phyloP scores from a whole-genome alignment of 2,329 filamentous ascomycete genomes.

The Aureobasidium sp. region DNA sequence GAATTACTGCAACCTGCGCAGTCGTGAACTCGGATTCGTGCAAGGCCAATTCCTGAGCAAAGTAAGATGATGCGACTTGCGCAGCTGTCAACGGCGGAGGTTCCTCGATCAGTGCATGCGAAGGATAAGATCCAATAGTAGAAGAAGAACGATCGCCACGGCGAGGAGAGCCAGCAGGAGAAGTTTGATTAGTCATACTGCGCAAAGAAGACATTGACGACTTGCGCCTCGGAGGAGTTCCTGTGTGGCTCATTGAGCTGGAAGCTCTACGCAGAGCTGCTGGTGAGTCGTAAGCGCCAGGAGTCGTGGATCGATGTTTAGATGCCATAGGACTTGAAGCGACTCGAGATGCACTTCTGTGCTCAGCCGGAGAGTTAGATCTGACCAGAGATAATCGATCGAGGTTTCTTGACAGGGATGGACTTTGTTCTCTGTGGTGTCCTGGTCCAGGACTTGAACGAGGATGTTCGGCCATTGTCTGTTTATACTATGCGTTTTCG shows the following conservation, averaged over 20 bases:
- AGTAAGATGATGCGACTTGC: constrained; percentile 47
- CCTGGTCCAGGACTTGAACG: constrained; percentile 5
- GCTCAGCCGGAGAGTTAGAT: background rate
- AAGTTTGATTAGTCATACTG: constrained; percentile 1
- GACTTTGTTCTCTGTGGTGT: constrained; percentile 5
- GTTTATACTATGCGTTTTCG: background rate
- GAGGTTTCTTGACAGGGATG: constrained; percentile 7
- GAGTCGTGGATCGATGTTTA: background rate
- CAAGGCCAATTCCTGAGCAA: constrained; percentile 7
- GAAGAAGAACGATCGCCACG: constrained; percentile 22
- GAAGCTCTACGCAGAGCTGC: background rate
- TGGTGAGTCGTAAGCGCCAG: background rate
- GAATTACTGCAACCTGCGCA: constrained; percentile 66
- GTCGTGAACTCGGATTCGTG: constrained; percentile 20
- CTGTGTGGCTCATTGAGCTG: constrained; percentile 11
- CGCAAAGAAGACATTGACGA: constrained; percentile 11
- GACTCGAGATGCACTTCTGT: background rate
- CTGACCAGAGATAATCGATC: constrained; percentile 7
- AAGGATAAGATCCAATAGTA: constrained; percentile 34
- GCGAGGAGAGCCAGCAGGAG: constrained; percentile 4
- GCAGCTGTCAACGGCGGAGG: constrained; percentile 43
- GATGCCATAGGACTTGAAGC: constrained; percentile 5
- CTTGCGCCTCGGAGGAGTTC: constrained; percentile 9
- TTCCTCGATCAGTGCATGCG: constrained; percentile 28
- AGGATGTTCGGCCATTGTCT: constrained; percentile 7